phyloP scores from a whole-genome alignment of 2,329 filamentous ascomycete species.

The Kalaharituber pfeilii region DNA sequence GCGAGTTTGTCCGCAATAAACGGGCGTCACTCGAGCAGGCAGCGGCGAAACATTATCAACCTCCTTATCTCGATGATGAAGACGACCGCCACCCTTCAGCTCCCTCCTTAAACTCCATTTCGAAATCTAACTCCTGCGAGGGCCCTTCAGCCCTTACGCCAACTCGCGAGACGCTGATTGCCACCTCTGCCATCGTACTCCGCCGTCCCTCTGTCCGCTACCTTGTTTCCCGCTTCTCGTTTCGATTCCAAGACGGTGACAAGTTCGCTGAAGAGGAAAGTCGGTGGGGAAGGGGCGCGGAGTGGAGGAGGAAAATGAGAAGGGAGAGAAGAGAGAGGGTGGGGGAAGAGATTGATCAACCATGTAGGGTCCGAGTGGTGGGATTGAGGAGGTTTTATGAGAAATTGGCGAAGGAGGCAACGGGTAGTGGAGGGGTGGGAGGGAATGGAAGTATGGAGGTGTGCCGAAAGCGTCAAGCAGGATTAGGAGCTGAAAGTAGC shows the following conservation, averaged over 20 bases:
- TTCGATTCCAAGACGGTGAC: background rate
- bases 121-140: background rate
- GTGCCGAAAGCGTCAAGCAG: no score
- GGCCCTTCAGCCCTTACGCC: no score
- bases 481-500: no score
- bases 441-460: no score
- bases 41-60: no score
- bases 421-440: no score
- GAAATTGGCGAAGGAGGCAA: no score
- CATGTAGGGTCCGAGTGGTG: background rate
- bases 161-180: background rate
- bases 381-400: slow-evolving; percentile 1
- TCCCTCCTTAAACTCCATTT: no score
- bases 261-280: background rate
- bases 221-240: background rate
- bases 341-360: background rate
- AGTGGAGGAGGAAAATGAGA: background rate
- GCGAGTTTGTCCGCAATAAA: background rate
- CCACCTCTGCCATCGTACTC: background rate
- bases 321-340: background rate
- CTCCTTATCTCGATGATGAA: no score
- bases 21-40: background rate
- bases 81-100: no score
- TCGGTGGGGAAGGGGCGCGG: background rate
- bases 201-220: background rate